These are phyloP conservation scores for Cicer cuneatum DNA, from an alignment of 306 rosid genomes.

Conservation along the genomic window DNA sequence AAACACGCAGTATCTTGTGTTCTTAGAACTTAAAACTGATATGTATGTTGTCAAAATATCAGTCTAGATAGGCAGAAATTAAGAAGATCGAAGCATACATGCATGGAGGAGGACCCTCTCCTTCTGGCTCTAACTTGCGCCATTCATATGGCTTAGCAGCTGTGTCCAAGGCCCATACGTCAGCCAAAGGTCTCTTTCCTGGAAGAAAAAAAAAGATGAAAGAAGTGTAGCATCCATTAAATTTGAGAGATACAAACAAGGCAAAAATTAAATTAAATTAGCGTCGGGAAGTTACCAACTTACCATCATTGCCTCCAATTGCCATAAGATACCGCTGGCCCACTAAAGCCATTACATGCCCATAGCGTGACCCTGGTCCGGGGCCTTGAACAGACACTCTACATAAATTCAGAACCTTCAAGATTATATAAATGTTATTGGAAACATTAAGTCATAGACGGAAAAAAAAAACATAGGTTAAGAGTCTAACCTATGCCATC, in stretches of 20 bases:
- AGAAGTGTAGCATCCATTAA: slow-evolving; percentile 27
- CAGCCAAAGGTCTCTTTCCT: slow-evolving; percentile 99
- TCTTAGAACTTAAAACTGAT: slow-evolving; percentile 25
- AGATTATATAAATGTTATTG: slow-evolving; percentile 41
- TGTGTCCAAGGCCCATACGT: slow-evolving; percentile 99
- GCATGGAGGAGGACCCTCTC: slow-evolving; percentile 99
- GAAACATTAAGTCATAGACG: slow-evolving; percentile 13
- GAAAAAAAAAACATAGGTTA: slow-evolving; percentile 19
- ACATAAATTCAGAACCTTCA: slow-evolving; percentile 50
- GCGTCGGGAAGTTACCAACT: slow-evolving; percentile 32
- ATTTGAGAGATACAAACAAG: slow-evolving; percentile 31
- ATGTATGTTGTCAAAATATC: slow-evolving; percentile 33
- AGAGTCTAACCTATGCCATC: slow-evolving; percentile 91
- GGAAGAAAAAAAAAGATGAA: slow-evolving; percentile 49
- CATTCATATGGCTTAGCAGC: slow-evolving; percentile 99
- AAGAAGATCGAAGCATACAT: slow-evolving; percentile 63
- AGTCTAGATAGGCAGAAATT: slow-evolving; percentile 36
- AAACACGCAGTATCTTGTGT: slow-evolving; percentile 17
- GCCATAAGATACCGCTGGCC: slow-evolving; percentile 99
- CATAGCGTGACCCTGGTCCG: slow-evolving; percentile 99
- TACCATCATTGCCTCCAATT: slow-evolving; percentile 99
- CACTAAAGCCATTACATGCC: slow-evolving; percentile 99
- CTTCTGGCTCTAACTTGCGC: slow-evolving; percentile 99
- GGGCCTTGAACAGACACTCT: slow-evolving; percentile 99
- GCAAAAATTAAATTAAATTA: slow-evolving; percentile 6